Base-by-base conservation (phyloP, 345 rosid genomes). In the Xanthoceras sorbifolium region DNA sequence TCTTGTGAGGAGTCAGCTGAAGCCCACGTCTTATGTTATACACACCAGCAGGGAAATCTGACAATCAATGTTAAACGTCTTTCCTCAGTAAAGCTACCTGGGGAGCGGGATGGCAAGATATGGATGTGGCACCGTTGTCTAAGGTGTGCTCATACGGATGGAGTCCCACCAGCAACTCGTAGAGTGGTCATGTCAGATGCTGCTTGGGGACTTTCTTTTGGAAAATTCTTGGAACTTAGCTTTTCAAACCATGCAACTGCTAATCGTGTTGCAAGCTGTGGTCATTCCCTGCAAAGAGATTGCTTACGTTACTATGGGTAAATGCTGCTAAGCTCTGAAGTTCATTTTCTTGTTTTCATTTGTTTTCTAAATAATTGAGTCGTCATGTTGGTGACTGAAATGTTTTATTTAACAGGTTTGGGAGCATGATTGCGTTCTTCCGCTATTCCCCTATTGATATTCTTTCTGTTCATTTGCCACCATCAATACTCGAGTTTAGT, bases 111-210 rank as follows among this genome's bases (percentile, higher is more conserved):
- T 84, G 99, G 97, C 73, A 94, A 89, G 83, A 94, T 97, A 79
- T 97, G 99, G 99, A 94, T 97, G 99, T 97, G 99, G 98, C 99
- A 97, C 62, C 92, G 99, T 18, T 97, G 99, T 91, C 81, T 97
- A 57, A 86, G 90, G 82, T 97, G 99, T 81, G 88, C 89, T 77
- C 94, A 82, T 54, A 87, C 80, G 17, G 90, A 91, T 85, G 98
- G 98, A 40, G 93, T 94, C 73, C 99, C 99, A 64, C 99, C 97
- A 17, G 95, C 97, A 78, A 94, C 99, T 73, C 97, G 81, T 48
- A 87, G 98, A 84, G 93, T 97, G 59, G 92, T 94, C 38, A 97
- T 97, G 99, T 97, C 98, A 48, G 92, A 92, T 87, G 98, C 98
- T 73, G 99, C 99, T 2, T 94, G 99, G 99, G 98, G 98, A 65